Evolutionary conservation across 2,329 filamentous ascomycete species (phyloP), one percentile per base, ranked within the genome.

Genomic region (Pseudocercospora macadamiae): DNA sequence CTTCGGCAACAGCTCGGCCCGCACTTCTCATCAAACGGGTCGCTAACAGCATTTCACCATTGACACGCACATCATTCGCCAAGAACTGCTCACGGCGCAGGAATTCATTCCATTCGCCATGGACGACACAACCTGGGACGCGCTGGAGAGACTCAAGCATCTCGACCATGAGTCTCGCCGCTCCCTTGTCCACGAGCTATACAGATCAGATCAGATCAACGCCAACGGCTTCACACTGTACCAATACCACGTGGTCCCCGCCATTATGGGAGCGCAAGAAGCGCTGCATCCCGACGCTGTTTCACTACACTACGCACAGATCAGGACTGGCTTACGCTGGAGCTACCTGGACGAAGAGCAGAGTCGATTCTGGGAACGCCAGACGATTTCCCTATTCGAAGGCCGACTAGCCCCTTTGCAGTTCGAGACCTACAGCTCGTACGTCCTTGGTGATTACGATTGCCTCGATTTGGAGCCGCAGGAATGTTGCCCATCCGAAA

Each of bases 261-360:
- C 26, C 6, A 30, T 54, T 3, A n/a, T 21, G 8, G 18, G 14
- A 18, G 48, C 48, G 19, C 37, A 39, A n/a, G 21, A 14, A 14
- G 39, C 14, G 3, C n/a, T 14, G 10, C 7, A 3, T 18, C 6
- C 23, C n/a, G 16, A 21, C n/a, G 42, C 48, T 25, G 23, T 26
- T 2, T 51, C 28, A 39, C n/a, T 53, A n/a, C 55, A 58, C 23
- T 54, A 48, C 34, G 55, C 55, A 4, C n/a, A 47, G n/a, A 47
- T 47, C 10, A 23, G 55, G 21, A 49, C 34, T 10, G 55, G 55
- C 2, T 21, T 58, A 8, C 48, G 55, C 28, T 52, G 55, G 55
- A 45, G 34, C 16, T 57, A 53, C 32, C 25, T 51, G 3, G 23
- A 28, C 16, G 26, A 28, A 14, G 49, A 58, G 9, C 48, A 58